Base-by-base conservation (phyloP, 78 protist genomes). In the Dictyostelium brefeldianum region DNA sequence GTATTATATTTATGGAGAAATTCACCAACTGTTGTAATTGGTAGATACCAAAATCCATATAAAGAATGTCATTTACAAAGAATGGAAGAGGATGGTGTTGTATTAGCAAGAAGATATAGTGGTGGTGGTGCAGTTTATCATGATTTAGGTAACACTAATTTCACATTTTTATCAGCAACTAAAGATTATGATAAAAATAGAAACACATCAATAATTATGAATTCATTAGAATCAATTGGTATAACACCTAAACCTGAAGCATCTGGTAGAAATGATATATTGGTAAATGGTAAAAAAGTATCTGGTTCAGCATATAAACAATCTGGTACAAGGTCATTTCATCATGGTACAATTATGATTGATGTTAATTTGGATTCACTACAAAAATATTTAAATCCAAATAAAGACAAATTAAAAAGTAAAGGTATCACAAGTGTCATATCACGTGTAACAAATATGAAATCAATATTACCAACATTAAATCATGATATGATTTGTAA, bases 61-160 rank as follows among this genome's bases (percentile, higher is more conserved):
- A 71, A 64, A 31, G 98, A 96, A 73, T 94, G 96, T 57, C 90
- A 96, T 54, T 48, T 96, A 9, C 84, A 90, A 59, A 67, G 43
- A 75, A 92, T 96, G 97, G 83, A 81, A 4, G 94, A 91, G 5
- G 96, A 84, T 64, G 75, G 65, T 41, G 96, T 84, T 9, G 71
- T 67, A 17, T 50, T 84, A 41, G 54, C 90, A 5, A 79, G 96
- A 65, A 75, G 97, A 22, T 90, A 82, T 22, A 51, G 89, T 20
- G 95, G 97, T 27, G 97, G 97, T 31, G 95, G 97, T 46, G 96
- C 97, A 0, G 98, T 97, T 10, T 97, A 94, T 53, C 98, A 97
- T n/a, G 96, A 94, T 69, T 41, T 85, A 8, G 92, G 95, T 5
- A 89, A 89, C 59, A 78, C 90, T 4, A 80, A 71, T 48, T 94